Conservation (phyloP, 345 rosid genomes). For the Brassica juncea region DNA sequence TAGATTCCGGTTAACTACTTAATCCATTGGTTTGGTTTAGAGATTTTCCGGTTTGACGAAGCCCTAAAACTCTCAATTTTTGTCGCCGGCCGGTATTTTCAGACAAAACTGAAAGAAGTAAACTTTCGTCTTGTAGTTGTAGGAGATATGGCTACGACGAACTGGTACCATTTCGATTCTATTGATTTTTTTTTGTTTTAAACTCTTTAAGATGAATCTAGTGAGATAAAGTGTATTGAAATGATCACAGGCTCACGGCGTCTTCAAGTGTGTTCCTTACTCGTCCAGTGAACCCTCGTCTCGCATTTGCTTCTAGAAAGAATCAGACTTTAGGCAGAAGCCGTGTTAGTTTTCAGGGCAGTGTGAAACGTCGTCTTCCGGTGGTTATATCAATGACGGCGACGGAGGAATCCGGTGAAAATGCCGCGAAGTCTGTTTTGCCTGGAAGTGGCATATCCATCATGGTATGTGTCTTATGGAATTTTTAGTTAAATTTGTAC, state of each 20-base stretch:
- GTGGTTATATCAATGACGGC: slow-evolving; percentile 44
- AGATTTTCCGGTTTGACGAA: slow-evolving; percentile 8
- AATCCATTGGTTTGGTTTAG: slow-evolving; percentile 15
- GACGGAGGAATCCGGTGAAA: slow-evolving; percentile 28
- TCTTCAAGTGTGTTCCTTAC: slow-evolving; percentile 34
- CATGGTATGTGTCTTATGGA: slow-evolving; percentile 42
- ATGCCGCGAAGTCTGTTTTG: slow-evolving; percentile 28
- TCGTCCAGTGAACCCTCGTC: background rate
- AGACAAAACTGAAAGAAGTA: slow-evolving; percentile 20
- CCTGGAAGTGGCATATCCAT: slow-evolving; percentile 44
- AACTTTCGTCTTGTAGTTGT: background rate
- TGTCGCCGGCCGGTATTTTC: slow-evolving; percentile 28
- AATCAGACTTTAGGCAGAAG: slow-evolving; percentile 1
- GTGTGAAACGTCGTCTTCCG: slow-evolving; percentile 26
- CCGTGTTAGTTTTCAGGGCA: slow-evolving; percentile 24
- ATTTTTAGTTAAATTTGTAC: slow-evolving; percentile 9
- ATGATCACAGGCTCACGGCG: slow-evolving; percentile 39
- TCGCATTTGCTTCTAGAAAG: slow-evolving; percentile 35
- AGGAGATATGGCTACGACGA: slow-evolving; percentile 29
- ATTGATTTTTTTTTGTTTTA: background rate
- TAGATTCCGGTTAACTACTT: background rate
- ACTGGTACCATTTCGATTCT: slow-evolving; percentile 27
- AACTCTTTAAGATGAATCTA: background rate
- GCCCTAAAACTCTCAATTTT: slow-evolving; percentile 28
- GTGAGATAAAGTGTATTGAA: background rate